A percentile compares a stretch with the other conserved stretches of the same genome.
Evolutionary conservation across 75 land plant species (phyloP).

Genomic region (Picea sitchensis): DNA sequence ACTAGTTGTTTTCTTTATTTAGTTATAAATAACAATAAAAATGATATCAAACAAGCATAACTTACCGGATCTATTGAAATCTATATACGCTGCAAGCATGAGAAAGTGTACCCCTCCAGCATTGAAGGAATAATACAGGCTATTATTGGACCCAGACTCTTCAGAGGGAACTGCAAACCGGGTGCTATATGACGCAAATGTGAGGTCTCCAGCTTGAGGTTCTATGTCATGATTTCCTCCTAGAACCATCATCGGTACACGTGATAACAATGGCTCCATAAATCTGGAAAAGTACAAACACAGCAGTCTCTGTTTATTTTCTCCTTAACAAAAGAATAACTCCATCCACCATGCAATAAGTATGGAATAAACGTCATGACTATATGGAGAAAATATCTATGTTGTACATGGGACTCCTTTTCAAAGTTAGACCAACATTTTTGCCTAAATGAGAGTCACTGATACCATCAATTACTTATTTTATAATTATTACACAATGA

Average conservation of each 20-base stretch:
- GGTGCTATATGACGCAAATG: conserved; percentile 34
- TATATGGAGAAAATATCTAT: no score
- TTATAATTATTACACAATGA: no score
- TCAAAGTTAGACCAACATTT: no score
- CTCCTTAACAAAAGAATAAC: no score
- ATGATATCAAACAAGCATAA: not conserved
- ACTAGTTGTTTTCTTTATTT: no score
- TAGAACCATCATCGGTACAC: conserved; percentile 39
- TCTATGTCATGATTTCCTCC: conserved; percentile 54
- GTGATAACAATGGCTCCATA: conserved; percentile 36
- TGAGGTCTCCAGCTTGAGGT: conserved; percentile 22
- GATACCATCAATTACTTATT: no score
- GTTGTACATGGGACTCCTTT: no score
- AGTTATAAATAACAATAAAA: not conserved
- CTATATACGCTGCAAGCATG: conserved; percentile 41
- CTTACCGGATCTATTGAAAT: conserved; percentile 40
- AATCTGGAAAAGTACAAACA: conserved; percentile 18
- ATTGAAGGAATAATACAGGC: conserved; percentile 44
- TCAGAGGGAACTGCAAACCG: conserved; percentile 39
- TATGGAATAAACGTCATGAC: no score
- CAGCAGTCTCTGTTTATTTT: not conserved
- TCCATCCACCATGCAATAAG: no score
- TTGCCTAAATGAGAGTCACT: no score
- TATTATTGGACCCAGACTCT: conserved; percentile 35
- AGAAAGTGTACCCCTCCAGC: conserved; percentile 46